Base-by-base conservation (phyloP, 2,329 filamentous ascomycete genomes). In the Rhytidhysteron rufulum region DNA sequence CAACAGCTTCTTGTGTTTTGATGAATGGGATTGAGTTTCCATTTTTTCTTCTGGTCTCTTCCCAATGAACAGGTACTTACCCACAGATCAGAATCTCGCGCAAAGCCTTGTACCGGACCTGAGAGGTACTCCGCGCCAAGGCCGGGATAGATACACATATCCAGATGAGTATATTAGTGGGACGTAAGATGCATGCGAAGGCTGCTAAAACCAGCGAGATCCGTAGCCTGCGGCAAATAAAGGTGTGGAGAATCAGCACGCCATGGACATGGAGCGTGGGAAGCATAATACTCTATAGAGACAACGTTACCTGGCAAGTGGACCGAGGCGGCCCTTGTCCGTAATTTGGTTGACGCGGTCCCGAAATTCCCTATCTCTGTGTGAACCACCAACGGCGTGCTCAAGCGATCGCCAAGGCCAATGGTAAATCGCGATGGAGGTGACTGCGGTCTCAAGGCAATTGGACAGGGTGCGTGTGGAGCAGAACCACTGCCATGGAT, bases 401-500 rank as follows among this genome's bases (percentile, higher is more conserved):
- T 27, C 37, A 27, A 44, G 42, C 65, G 87, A 75, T 42, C 80
- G 72, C 90, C 93, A 97, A 10, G 93, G 91, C 86, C 88, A 97
- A 53, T 83, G 79, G 60, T 81, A 82, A 33, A 97, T 71, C 2
- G 89, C 91, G 54, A 81, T 74, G 43, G 86, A 74, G 4, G 91
- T 96, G 51, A 98, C 69, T 1, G 86, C 86, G n/a, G 85, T 88
- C 71, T 98, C 93, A 4, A 97, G 72, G 38, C 84, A 93, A 68
- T 98, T 98, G 40, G 91, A 96, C 58, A 98, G 85, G 1, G 93
- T 95, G 34, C 93, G 79, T 0, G 89, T 91, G 2, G 89, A 93
- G 67, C 85, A 93, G 67, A 93, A 97, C 87, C 88, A 97, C 63
- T 96, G 88, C 89, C 93, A 98, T 5, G 93, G 88, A 65, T 82